Evolutionary conservation across 176 grass and related monocot species (phyloP).

Genomic region (Tillandsia fasciculata): DNA sequence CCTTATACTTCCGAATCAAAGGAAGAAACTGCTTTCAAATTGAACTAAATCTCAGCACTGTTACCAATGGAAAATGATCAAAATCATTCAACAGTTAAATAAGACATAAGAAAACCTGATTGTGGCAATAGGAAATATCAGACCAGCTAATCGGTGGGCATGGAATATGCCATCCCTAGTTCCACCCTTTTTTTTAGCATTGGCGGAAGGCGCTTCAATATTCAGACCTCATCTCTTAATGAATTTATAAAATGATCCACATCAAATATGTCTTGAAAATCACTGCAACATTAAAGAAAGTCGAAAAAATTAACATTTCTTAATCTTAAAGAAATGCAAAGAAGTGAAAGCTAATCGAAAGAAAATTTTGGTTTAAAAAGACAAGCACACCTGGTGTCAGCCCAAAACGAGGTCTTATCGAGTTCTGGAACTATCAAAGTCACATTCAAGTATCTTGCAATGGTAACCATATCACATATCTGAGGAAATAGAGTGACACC

Average conservation of each 20-base stretch:
- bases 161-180: conserved; percentile 55
- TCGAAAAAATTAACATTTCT: neutral
- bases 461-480: conserved; percentile 97
- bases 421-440: conserved; percentile 82
- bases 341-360: neutral
- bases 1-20: conserved; percentile 61
- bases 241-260: conserved; percentile 93
- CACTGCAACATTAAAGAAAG: conserved; percentile 19
- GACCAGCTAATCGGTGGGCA: conserved; percentile 96
- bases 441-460: conserved; percentile 88
- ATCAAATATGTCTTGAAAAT: conserved; percentile 97
- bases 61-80: neutral
- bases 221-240: conserved; percentile 75
- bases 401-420: conserved; percentile 94
- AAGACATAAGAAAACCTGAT: too few species aligned
- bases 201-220: conserved; percentile 69
- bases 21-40: conserved; percentile 68
- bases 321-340: neutral
- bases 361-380: neutral
- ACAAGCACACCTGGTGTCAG: conserved; percentile 59
- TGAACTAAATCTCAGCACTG: conserved; percentile 16
- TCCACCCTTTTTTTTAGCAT: conserved; percentile 53
- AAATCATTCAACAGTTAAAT: conserved; percentile 1
- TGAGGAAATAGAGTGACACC: conserved; percentile 25
- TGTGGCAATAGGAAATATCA: too few species aligned